A percentile compares a stretch with the other conserved stretches of the same genome.
Conservation (phyloP, 495 filamentous ascomycete species). For the Penicillium ucsense region DNA sequence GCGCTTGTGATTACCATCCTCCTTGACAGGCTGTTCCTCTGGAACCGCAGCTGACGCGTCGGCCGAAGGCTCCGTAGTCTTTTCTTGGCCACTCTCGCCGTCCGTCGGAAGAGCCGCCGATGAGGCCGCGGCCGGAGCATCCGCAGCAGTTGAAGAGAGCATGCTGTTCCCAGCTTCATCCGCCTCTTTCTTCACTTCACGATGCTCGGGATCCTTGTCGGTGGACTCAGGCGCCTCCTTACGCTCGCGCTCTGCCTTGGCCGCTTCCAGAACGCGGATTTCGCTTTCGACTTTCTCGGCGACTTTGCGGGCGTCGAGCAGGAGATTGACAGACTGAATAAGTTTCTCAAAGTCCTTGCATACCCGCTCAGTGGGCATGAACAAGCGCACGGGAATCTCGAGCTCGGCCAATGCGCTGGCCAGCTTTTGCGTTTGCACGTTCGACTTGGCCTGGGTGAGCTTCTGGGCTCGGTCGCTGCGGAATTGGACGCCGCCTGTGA, state of each 20-base stretch:
- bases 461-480: conserved; percentile 77
- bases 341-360: conserved; percentile 74
- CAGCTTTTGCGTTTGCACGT: conserved; percentile 73
- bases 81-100: background rate
- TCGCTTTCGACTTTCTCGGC: conserved; percentile 81
- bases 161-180: conserved; percentile 18
- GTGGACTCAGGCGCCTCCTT: conserved; percentile 13
- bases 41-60: conserved; percentile 10
- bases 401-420: conserved; percentile 67
- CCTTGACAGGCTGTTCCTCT: conserved; percentile 9
- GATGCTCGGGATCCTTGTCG: conserved; percentile 18
- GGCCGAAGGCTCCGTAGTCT: conserved; percentile 7
- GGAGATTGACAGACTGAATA: conserved; percentile 57
- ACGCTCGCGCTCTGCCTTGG: conserved; percentile 52
- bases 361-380: conserved; percentile 78
- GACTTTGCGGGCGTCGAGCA: conserved; percentile 77
- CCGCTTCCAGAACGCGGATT: conserved; percentile 57
- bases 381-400: conserved; percentile 63
- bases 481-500: conserved; percentile 66
- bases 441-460: conserved; percentile 71
- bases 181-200: conserved; percentile 29
- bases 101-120: too few relatives aligned
- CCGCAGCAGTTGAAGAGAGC: conserved; percentile 10
- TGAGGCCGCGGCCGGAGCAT: background rate
- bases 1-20: conserved; percentile 47